Conservation (phyloP, 768 basidiomycete species). For the Sarcomyxa edulis region DNA sequence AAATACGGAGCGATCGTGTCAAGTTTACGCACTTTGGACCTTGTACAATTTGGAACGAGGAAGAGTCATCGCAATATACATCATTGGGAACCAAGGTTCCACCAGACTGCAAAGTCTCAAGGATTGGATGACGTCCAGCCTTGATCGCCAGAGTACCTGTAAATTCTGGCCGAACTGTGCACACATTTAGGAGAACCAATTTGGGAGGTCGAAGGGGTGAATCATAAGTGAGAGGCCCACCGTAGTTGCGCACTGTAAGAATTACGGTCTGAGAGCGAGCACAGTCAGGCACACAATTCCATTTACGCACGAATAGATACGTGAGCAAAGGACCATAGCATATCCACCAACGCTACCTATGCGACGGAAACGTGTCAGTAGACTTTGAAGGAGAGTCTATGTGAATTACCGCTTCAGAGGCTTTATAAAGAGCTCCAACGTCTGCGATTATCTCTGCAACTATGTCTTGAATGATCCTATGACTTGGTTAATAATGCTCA, state of each 20-base stretch:
- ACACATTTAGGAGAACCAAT: too few species aligned
- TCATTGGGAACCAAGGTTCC: conserved; percentile 84
- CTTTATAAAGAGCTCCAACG: conserved; percentile 81
- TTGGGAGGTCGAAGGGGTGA: background rate
- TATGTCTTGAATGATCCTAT: conserved; percentile 76
- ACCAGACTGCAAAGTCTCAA: conserved; percentile 66
- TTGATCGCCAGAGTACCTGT: conserved; percentile 89
- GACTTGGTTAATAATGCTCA: background rate
- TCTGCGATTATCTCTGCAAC: conserved; percentile 63
- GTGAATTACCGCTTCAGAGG: conserved; percentile 77
- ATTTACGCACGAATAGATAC: conserved; percentile 63
- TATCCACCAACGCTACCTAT: conserved; percentile 83
- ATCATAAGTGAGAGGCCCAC: conserved; percentile 15
- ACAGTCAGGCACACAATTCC: background rate
- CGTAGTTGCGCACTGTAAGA: conserved; percentile 41
- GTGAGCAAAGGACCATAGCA: conserved; percentile 87
- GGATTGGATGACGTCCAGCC: conserved; percentile 81
- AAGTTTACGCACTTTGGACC: conserved; percentile 89
- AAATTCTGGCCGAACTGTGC: conserved; percentile 90
- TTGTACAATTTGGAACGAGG: conserved; percentile 87
- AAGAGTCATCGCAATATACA: conserved; percentile 79
- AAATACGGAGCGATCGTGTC: too few species aligned
- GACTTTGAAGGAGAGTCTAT: background rate
- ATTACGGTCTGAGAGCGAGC: background rate
- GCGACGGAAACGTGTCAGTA: background rate